Evolutionary conservation across 2,329 filamentous ascomycete genomes (phyloP), one percentile per base, ranked within the genome.

Genomic region (Tolypocladium pustulatum): DNA sequence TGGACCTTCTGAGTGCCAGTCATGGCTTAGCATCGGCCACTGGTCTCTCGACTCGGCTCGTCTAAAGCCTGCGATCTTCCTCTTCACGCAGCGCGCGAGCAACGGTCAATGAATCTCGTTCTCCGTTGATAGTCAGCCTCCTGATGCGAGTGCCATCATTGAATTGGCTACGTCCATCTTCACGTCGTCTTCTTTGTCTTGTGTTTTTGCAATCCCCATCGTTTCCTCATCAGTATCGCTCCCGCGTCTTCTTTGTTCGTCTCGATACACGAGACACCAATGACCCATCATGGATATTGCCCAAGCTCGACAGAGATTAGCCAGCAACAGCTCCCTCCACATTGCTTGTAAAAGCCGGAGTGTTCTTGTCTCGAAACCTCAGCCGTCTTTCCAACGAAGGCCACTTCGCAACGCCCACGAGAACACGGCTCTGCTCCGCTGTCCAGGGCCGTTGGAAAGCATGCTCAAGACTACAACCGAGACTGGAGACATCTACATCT

Each of bases 391-490:
- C 46, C 64, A 72, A 38, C 70, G 66, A 61, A 73, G 73, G 40
- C 75, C 78, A 5, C 70, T 79, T 37, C 73, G 74, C 59, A 74
- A 72, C 63, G 70, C 78, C 59, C 74, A 75, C 55, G 74, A 78
- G 58, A 77, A 77, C 58, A 66, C 71, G 36, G 67, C 68, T 34
- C 69, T 79, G 56, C 72, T 79, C 17, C 73, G 71, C 53, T 80
- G 75, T 1, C 80, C 82, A 0, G 81, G 78, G 6, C 80, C 80
- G 2, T 71, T 86, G n/a, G 79, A 84, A 63, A 80, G 82, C 67
- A 86, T 87, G 84, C 73, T 87, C 60, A 86, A 82, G 71, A 86
- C 80, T 4, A 85, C 81, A 1, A 86, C 83, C 0, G 84, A 87
- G 66, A 85, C 83, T 10, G 83, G 84, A n/a, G 82, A 87, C 63